Base-by-base conservation (phyloP, 495 filamentous ascomycete species). In the Talaromyces thailandensis region DNA sequence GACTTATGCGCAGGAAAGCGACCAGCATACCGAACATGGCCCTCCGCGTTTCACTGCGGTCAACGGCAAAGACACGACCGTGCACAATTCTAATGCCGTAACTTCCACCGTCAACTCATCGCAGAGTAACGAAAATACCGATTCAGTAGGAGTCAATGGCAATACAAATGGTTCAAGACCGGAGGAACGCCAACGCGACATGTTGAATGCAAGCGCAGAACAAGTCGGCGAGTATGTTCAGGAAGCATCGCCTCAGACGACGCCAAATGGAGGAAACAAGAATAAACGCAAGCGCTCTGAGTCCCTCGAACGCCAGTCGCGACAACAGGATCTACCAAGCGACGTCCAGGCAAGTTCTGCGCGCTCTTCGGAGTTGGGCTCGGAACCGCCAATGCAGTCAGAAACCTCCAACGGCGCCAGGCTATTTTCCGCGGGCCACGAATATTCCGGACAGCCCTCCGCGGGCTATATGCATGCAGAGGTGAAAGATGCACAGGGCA, bases 31-130 rank as follows among this genome's bases (percentile, higher is more conserved):
- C 29, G 79, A 80, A 23, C 75, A 76, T 48, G 81, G 76, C 52
- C 78, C 80, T 29, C 79, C 79, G 16, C 74, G 76, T 23, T 83
- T 83, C 62, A 83, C 81, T 4, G 80, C 81, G 50, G 80, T 83
- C 29, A 83, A 83, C 70, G 81, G 78, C 55, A 76, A 68, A 62
- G 76, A 78, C 4, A 52, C 69, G 16, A 56, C 68, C 23, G 29
- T 59, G n/a, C 48, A 67, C 21, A 69, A 58, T 18, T 59, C 62
- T 24, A 51, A 52, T 12, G 35, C 60, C 8, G 23, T 63, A 6
- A 45, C 37, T 23, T 4, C 62, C 43, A 18, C 62, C 56, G 25
- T 64, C 26, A 57, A 64, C 45, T 26, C 68, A 64, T 60, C 64
- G 52, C 62, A 66, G 60, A 65, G 62, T 61, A 64, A 66, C 63